Evolutionary conservation across 2,329 filamentous ascomycete genomes (phyloP).

Genomic region (Calonectria pauciramosa): DNA sequence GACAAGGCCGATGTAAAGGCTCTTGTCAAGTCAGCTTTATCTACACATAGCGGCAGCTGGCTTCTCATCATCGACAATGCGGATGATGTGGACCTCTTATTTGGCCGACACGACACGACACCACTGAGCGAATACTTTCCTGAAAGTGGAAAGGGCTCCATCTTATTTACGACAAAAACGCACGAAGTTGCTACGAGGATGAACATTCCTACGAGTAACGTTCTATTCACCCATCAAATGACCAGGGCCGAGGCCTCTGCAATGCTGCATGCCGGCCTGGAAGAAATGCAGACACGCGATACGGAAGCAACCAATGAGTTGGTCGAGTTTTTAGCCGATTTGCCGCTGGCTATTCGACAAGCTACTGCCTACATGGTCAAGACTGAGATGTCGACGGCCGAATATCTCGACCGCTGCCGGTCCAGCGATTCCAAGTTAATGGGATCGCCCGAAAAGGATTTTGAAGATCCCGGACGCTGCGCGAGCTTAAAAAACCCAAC

Average conservation of each 20-base stretch:
- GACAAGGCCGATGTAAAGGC: slow-evolving; percentile 51
- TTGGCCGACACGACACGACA: slow-evolving; percentile 33
- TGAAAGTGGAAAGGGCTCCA: slow-evolving; percentile 21
- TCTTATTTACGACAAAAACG: slow-evolving; percentile 41
- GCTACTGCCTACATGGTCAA: slow-evolving; percentile 53
- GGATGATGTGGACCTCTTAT: slow-evolving; percentile 53
- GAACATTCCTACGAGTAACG: slow-evolving; percentile 21
- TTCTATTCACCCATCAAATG: slow-evolving; percentile 39
- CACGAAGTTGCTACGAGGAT: slow-evolving; percentile 21
- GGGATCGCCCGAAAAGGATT: slow-evolving; percentile 46
- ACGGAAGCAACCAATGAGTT: slow-evolving; percentile 35
- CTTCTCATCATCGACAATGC: slow-evolving; percentile 61
- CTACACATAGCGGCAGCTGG: slow-evolving; percentile 49
- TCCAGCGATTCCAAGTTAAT: slow-evolving; percentile 39
- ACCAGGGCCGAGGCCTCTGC: slow-evolving; percentile 33
- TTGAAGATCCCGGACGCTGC: slow-evolving; percentile 48
- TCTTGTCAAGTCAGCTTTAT: slow-evolving; percentile 52
- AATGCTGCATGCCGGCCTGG: slow-evolving; percentile 38
- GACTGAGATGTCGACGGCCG: slow-evolving; percentile 35
- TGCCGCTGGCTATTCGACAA: slow-evolving; percentile 54
- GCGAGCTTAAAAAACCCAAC: slow-evolving; percentile 43
- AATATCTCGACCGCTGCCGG: slow-evolving; percentile 45
- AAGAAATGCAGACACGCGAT: slow-evolving; percentile 37
- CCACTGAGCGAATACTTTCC: slow-evolving; percentile 46
- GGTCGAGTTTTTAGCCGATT: slow-evolving; percentile 46